phyloP scores from a whole-genome alignment of 768 basidiomycete genomes.

The Butyriboletus loyo region DNA sequence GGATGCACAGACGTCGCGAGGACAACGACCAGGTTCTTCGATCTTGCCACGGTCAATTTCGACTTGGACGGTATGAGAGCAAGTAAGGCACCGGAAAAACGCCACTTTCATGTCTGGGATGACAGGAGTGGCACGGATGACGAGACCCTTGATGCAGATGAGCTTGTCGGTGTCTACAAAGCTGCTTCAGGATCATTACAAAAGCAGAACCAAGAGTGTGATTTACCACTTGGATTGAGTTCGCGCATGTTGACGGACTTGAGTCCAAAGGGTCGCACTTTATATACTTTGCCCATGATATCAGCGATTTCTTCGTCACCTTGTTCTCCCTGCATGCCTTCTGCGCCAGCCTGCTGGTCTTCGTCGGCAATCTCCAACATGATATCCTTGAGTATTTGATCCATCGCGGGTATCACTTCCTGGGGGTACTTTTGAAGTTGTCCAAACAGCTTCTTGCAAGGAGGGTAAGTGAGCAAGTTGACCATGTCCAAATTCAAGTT shows the following conservation, averaged over 20 bases:
- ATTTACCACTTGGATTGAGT: constrained; percentile 84
- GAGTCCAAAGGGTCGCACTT: constrained; percentile 88
- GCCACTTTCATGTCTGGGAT: constrained; percentile 99
- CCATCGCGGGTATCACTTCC: constrained; percentile 96
- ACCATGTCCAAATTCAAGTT: constrained; percentile 88
- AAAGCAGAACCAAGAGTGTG: not conserved
- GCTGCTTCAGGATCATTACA: not conserved
- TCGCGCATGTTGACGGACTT: constrained; percentile 89
- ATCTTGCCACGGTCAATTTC: constrained; percentile 99
- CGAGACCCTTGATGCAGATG: constrained; percentile 91
- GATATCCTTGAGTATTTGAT: constrained; percentile 90
- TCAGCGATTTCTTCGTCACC: constrained; percentile 87
- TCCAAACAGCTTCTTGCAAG: constrained; percentile 74
- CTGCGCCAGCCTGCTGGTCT: constrained; percentile 66
- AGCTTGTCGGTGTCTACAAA: constrained; percentile 93
- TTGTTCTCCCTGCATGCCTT: constrained; percentile 72
- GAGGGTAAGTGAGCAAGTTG: constrained; percentile 85
- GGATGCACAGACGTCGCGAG: constrained; percentile 87
- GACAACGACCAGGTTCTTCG: constrained; percentile 87
- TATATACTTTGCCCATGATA: constrained; percentile 85
- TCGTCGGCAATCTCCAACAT: constrained; percentile 86
- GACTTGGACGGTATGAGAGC: constrained; percentile 94
- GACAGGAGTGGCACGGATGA: constrained; percentile 95
- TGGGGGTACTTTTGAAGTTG: constrained; percentile 94
- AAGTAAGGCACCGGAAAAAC: constrained; percentile 96